Conservation (phyloP, 306 rosid species). For the Vigna reflexopilosa region DNA sequence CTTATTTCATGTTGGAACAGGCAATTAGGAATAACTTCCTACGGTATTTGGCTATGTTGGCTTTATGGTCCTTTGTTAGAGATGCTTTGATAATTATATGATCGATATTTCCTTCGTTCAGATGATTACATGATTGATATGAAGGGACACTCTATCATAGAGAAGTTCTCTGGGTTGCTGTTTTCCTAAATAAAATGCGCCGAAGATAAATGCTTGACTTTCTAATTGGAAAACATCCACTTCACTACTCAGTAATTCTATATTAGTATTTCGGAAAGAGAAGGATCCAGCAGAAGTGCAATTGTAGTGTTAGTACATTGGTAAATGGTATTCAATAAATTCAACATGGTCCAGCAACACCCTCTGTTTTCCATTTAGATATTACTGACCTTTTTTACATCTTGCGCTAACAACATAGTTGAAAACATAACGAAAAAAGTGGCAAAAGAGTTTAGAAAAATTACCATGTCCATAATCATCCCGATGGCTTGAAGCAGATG, state of each 20-base stretch:
- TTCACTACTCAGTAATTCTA: conserved; percentile 23
- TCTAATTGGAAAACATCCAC: conserved; percentile 12
- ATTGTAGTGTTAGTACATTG: background rate
- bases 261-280: conserved; percentile 19
- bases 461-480: conserved; percentile 72
- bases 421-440: background rate
- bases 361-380: conserved; percentile 16
- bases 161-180: background rate
- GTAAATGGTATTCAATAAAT: conserved; percentile 34
- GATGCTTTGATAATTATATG: background rate
- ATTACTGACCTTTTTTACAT: conserved; percentile 28
- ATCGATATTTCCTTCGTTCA: background rate
- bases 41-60: background rate
- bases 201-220: background rate
- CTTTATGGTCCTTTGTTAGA: background rate
- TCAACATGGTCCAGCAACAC: conserved; percentile 10
- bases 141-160: background rate
- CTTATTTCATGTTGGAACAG: background rate
- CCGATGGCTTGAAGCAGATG: conserved; percentile 60
- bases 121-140: background rate
- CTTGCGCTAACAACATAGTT: conserved; percentile 29
- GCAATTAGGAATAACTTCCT: background rate
- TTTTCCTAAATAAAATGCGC: background rate
- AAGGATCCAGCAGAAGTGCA: conserved; percentile 20
- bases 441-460: conserved; percentile 14